Evolutionary conservation across 805 yeast genomes (phyloP), one percentile per base, ranked within the genome.

Genomic region (Candida parachauliodes): DNA sequence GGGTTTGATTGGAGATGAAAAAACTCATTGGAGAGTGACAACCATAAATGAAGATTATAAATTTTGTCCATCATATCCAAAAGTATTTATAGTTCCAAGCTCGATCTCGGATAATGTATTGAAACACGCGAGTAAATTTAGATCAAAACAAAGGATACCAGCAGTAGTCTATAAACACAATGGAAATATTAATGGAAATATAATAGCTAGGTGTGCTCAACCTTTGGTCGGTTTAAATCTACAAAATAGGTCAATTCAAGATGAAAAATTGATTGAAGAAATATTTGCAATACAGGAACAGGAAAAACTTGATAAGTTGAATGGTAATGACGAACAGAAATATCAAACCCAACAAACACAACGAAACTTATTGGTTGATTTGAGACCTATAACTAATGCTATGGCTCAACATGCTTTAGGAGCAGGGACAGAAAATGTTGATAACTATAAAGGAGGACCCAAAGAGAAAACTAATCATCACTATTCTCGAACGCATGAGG

Each of bases 351-450:
- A 65, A 43, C 68, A 70, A 5, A 16, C 29, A 3, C 65, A 65
- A 59, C 56, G 48, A 52, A 73, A 89, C 51, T 59, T 93, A 20
- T 80, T 93, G 21, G 91, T 88, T 4, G 98, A 93, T 62, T 84
- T 95, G 16, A 69, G 98, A 39, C 98, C 98, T 1, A 59, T 88
- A 18, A 83, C 97, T 0, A 93, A 93, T 59, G 98, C 98, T 6
- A 76, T 88, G 76, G 98, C 96, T 0, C 98, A 93, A 51, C 86
- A 87, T 32, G 98, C 98, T 0, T 62, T 93, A 11, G 98, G 98
- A 9, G 98, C 97, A n/a, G 98, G 98, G 1, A 83, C 96, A 0
- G 98, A 93, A 55, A 83, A 77, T 47, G 85, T 88, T 72, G 97
- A 91, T 40, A 78, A 88, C 53, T 91, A 93, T 61, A 73, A 79